These are phyloP conservation scores for Boletus semigastroideus DNA, from an alignment of 1,284 basidiomycete species.

Conservation along the genomic window DNA sequence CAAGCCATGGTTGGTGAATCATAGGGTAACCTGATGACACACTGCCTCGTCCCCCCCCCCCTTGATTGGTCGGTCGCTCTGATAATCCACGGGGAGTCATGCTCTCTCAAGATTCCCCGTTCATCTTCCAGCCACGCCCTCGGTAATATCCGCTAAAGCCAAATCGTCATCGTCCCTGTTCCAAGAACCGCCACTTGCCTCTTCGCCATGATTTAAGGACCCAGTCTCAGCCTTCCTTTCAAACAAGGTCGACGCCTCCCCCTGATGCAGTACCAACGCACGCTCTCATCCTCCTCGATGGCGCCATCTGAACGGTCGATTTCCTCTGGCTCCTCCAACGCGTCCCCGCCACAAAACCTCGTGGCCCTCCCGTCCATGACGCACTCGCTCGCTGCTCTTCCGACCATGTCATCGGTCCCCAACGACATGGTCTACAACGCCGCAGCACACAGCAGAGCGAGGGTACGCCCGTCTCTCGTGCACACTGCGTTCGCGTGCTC, in stretches of 20 bases:
- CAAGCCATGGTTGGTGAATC: constrained; percentile 17
- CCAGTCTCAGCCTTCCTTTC: constrained; percentile 8
- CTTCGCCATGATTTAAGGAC: constrained; percentile 28
- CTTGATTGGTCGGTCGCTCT: constrained; percentile 34
- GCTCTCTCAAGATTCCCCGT: constrained; percentile 33
- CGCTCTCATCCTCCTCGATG: constrained; percentile 33
- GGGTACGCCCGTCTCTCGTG: constrained; percentile 12
- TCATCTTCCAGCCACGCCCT: constrained; percentile 31
- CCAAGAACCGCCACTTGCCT: constrained; percentile 23
- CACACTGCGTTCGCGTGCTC: background rate
- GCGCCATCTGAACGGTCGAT: constrained; percentile 33
- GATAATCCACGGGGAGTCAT: constrained; percentile 34
- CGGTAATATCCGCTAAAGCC: constrained; percentile 34
- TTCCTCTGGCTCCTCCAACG: constrained; percentile 32
- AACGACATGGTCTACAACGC: constrained; percentile 32
- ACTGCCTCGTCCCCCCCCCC: constrained; percentile 29
- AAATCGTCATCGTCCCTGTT: constrained; percentile 25
- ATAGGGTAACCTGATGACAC: constrained; percentile 22
- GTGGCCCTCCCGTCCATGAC: constrained; percentile 34
- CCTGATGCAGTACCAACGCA: constrained; percentile 35
- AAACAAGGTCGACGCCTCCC: constrained; percentile 7
- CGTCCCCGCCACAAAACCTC: constrained; percentile 33
- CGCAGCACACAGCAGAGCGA: constrained; percentile 30
- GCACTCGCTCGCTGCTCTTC: constrained; percentile 32
- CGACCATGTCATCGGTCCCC: constrained; percentile 32